Evolutionary conservation across 2,329 filamentous ascomycete genomes (phyloP).

Genomic region (Aspergillus brasiliensis): DNA sequence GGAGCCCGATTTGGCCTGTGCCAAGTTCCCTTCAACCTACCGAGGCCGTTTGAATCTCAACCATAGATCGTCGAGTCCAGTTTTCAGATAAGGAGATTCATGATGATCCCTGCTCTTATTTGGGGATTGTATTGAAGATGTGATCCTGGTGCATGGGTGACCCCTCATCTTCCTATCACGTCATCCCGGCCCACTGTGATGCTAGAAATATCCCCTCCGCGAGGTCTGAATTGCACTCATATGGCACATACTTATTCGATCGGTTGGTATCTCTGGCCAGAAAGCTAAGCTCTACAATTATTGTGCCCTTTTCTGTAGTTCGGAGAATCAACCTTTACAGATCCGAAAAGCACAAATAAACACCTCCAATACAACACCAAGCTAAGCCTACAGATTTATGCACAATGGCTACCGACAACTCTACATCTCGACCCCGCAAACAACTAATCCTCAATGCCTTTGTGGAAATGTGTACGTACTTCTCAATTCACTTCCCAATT

Average conservation of each 20-base stretch:
- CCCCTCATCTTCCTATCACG: slow-evolving; percentile 27
- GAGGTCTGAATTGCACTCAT: not conserved
- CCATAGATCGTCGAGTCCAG: not conserved
- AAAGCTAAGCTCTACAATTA: not conserved
- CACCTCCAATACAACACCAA: too few species aligned
- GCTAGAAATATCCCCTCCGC: slow-evolving; percentile 16
- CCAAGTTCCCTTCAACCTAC: not conserved
- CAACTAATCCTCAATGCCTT: slow-evolving; percentile 55
- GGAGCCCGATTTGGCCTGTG: not conserved
- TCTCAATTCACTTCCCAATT: too few species aligned
- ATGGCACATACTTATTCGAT: not conserved
- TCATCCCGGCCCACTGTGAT: slow-evolving; percentile 41
- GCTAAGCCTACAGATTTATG: too few species aligned
- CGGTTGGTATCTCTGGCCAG: not conserved
- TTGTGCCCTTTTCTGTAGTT: not conserved
- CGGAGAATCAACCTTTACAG: not conserved
- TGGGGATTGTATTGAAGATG: not conserved
- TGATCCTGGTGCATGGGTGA: not conserved
- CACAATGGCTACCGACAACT: slow-evolving; percentile 2
- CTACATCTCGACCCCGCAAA: slow-evolving; percentile 36
- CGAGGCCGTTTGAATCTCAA: not conserved
- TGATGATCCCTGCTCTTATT: not conserved
- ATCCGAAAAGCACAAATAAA: not conserved
- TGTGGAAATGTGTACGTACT: slow-evolving; percentile 49
- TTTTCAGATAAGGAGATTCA: not conserved